These are phyloP conservation scores for Rhynchosporium secalis DNA, from an alignment of 2,329 filamentous ascomycete species.

Conservation along the genomic window DNA sequence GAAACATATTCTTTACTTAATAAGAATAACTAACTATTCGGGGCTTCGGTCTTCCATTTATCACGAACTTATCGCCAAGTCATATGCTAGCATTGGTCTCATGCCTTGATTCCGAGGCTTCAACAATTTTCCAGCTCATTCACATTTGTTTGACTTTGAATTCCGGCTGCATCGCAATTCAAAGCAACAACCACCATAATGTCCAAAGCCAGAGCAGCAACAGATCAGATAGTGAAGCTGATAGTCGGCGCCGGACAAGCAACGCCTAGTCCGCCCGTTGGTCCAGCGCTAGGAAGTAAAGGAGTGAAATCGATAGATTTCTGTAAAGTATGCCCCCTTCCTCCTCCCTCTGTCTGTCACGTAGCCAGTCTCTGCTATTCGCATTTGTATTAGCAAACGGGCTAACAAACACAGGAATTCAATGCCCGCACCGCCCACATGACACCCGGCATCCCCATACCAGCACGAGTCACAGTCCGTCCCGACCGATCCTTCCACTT, in stretches of 20 bases:
- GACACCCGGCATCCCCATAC: slow-evolving; percentile 78
- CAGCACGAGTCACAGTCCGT: slow-evolving; percentile 86
- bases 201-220: slow-evolving; percentile 39
- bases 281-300: slow-evolving; percentile 93
- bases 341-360: background rate
- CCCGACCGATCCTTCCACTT: slow-evolving; percentile 93
- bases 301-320: slow-evolving; percentile 99
- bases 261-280: slow-evolving; percentile 90
- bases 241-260: slow-evolving; percentile 96
- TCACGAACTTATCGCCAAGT: background rate
- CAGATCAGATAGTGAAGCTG: slow-evolving; percentile 86
- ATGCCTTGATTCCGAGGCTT: background rate
- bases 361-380: slow-evolving; percentile 18
- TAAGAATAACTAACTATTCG: too few species aligned
- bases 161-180: background rate
- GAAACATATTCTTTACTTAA: too few species aligned
- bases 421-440: slow-evolving; percentile 92
- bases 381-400: background rate
- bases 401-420: slow-evolving; percentile 71
- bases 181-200: slow-evolving; percentile 29
- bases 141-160: background rate
- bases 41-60: too few species aligned
- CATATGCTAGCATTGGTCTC: background rate
- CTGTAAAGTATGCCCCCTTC: slow-evolving; percentile 71
- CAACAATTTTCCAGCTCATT: slow-evolving; percentile 1